Percentiles rank a stretch among this genome's conserved stretches.
Conservation (phyloP, 768 basidiomycete genomes). For the Podaxis sp. region DNA sequence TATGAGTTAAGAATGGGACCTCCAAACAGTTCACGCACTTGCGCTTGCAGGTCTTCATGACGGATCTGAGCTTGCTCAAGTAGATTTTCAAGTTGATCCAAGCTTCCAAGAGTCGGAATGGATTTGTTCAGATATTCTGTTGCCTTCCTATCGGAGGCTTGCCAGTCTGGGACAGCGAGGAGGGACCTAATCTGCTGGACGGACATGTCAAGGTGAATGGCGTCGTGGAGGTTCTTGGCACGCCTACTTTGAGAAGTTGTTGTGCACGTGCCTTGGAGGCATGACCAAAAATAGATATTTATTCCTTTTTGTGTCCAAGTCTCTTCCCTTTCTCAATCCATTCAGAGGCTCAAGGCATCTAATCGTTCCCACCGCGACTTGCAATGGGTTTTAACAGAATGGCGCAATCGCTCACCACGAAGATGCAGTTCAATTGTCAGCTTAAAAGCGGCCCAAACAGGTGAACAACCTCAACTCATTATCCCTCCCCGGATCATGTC, state of each 20-base stretch:
- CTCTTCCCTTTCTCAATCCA: no score
- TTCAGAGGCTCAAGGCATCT: background rate
- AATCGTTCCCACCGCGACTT: background rate
- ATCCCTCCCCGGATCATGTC: slow-evolving; percentile 21
- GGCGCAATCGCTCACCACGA: slow-evolving; percentile 10
- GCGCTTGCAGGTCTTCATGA: slow-evolving; percentile 38
- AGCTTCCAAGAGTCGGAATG: slow-evolving; percentile 48
- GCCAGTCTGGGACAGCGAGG: slow-evolving; percentile 44
- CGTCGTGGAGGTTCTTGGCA: background rate
- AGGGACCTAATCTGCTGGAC: slow-evolving; percentile 42
- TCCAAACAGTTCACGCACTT: slow-evolving; percentile 36
- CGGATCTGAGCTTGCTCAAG: slow-evolving; percentile 41
- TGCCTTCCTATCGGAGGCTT: slow-evolving; percentile 34
- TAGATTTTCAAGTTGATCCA: slow-evolving; percentile 43
- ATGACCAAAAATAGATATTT: background rate
- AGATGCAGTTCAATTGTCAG: background rate
- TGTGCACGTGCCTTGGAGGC: background rate
- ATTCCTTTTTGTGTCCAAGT: no score
- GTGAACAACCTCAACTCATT: background rate
- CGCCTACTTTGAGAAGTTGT: background rate
- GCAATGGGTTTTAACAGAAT: background rate
- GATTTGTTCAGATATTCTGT: slow-evolving; percentile 40
- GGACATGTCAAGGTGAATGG: slow-evolving; percentile 22
- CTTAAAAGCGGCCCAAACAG: background rate
- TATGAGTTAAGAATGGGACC: slow-evolving; percentile 30